Evolutionary conservation across 169 alveolate species (phyloP).

Genomic region (Cyclospora cayetanensis): DNA sequence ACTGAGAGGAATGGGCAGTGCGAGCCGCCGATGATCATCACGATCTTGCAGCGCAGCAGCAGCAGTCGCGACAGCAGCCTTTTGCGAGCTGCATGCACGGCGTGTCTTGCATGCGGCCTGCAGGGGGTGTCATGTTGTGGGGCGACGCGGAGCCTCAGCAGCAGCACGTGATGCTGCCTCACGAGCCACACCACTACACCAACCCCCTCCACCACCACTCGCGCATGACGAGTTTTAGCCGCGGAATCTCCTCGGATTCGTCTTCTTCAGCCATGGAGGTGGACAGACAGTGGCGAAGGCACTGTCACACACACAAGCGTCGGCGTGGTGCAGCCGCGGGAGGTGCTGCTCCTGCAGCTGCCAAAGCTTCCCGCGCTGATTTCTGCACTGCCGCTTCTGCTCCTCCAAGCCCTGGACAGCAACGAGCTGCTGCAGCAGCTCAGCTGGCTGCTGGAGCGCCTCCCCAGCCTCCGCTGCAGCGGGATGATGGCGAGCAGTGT

Average conservation of each 20-base stretch:
- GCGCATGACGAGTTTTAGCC: not conserved
- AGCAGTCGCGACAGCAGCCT: no score
- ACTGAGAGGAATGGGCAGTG: not conserved
- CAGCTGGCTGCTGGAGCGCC: not conserved
- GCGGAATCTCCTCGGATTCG: not conserved
- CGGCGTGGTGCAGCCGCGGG: not conserved
- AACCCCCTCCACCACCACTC: not conserved
- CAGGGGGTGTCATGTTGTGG: slow-evolving; percentile 51
- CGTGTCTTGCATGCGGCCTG: not conserved
- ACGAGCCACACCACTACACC: not conserved
- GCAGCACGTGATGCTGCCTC: not conserved
- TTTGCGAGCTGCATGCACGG: no score
- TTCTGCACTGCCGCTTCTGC: not conserved
- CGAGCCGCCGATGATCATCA: no score
- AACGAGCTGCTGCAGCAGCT: not conserved
- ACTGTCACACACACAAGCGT: not conserved
- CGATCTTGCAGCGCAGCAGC: no score
- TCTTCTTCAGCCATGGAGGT: not conserved
- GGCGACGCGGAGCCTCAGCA: not conserved
- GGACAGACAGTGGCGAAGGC: not conserved
- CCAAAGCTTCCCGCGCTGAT: not conserved
- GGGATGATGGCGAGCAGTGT: no score
- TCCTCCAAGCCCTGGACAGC: not conserved
- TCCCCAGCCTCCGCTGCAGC: not conserved
- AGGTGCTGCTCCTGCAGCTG: not conserved